Percentiles rank a stretch among this genome's conserved stretches.
phyloP scores from a whole-genome alignment of 2,329 filamentous ascomycete species.

The Exserohilum turcica region DNA sequence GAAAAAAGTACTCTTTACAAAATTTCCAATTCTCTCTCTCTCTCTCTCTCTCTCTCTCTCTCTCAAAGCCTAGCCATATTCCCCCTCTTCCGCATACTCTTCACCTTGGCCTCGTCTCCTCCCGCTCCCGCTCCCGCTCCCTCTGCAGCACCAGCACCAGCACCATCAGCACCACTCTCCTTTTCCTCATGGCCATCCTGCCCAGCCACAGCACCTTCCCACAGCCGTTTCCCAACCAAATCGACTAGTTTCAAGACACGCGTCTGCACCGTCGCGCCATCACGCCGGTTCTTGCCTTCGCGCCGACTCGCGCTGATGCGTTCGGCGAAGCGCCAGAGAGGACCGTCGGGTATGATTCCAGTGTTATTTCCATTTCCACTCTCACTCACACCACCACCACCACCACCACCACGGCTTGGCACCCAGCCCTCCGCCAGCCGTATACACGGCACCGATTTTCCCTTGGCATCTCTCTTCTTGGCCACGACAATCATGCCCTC shows the following conservation, averaged over 20 bases:
- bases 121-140: not conserved
- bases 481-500: constrained; percentile 82
- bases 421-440: constrained; percentile 76
- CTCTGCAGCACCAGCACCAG: too few species aligned
- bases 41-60: not conserved
- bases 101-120: constrained; percentile 26
- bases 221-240: constrained; percentile 71
- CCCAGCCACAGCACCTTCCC: constrained; percentile 51
- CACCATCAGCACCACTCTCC: too few species aligned
- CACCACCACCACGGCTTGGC: constrained; percentile 66
- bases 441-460: constrained; percentile 62
- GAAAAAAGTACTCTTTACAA: not conserved
- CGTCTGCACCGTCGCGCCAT: constrained; percentile 84
- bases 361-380: too few species aligned
- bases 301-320: constrained; percentile 79
- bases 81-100: constrained; percentile 41
- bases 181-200: constrained; percentile 6
- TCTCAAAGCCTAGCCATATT: constrained; percentile 40
- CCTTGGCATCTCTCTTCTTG: constrained; percentile 60
- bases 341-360: too few species aligned
- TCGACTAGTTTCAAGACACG: constrained; percentile 81
- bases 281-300: constrained; percentile 95
- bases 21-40: not conserved
- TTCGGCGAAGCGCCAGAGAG: constrained; percentile 90
- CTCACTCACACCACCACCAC: constrained; percentile 63